Evolutionary conservation across 2,329 filamentous ascomycete genomes (phyloP).

Genomic region (Fusarium buxicola): DNA sequence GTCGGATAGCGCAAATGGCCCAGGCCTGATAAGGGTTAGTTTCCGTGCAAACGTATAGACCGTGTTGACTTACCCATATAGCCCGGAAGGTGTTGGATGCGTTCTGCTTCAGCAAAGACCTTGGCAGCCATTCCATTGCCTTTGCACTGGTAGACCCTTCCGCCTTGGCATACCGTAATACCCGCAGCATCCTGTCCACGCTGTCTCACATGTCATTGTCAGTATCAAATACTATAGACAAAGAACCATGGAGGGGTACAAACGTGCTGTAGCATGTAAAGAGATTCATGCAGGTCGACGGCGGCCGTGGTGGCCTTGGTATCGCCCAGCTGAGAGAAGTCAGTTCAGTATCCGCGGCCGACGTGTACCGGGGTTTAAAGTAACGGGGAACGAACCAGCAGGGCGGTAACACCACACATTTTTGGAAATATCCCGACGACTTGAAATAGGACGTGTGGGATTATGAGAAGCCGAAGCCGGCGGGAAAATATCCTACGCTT

Average conservation of each 20-base stretch:
- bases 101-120: conserved; percentile 84
- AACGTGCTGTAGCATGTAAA: conserved; percentile 74
- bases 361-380: no score
- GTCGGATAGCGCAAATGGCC: conserved; percentile 91
- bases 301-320: conserved; percentile 60
- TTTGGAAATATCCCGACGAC: no score
- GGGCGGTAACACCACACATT: no score
- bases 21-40: conserved; percentile 55
- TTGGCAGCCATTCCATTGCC: conserved; percentile 79
- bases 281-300: conserved; percentile 75
- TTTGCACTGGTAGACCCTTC: conserved; percentile 89
- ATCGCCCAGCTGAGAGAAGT: conserved; percentile 48
- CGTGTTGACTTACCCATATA: conserved; percentile 72
- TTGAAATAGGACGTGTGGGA: no score
- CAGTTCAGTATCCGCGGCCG: no score
- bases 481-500: no score
- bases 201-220: conserved; percentile 58
- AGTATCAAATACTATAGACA: conserved; percentile 31
- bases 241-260: conserved; percentile 30
- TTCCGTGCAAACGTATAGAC: conserved; percentile 8
- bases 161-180: conserved; percentile 81
- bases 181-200: conserved; percentile 90
- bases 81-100: conserved; percentile 70
- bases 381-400: no score
- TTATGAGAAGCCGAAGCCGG: no score